A percentile compares a stretch with the other conserved stretches of the same genome.
phyloP scores from a whole-genome alignment of 2,329 filamentous ascomycete genomes.

The Beauveria rudraprayagi region DNA sequence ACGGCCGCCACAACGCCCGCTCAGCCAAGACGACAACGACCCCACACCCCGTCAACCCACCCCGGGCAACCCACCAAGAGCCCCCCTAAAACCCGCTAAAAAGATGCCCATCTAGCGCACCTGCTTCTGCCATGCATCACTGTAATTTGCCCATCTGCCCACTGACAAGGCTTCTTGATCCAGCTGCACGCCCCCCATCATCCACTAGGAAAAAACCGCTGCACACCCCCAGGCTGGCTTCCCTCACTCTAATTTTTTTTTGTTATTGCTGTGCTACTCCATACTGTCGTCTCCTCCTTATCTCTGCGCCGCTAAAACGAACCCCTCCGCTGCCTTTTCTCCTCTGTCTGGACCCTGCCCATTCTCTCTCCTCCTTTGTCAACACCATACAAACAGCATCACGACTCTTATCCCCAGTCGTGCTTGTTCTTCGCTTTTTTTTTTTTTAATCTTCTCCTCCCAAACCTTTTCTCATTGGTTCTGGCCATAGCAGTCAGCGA shows the following conservation, averaged over 20 bases:
- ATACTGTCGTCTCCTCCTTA: conserved; percentile 2
- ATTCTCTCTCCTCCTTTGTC: conserved; percentile 3
- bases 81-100: background rate
- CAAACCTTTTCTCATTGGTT: conserved; percentile 8
- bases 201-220: background rate
- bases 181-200: background rate
- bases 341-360: conserved; percentile 8
- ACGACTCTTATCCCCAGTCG: conserved; percentile 9
- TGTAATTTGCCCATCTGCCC: conserved; percentile 8
- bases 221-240: background rate
- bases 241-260: background rate
- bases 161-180: background rate
- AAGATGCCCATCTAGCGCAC: background rate
- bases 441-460: background rate
- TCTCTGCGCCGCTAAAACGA: conserved; percentile 8
- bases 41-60: background rate
- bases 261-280: conserved; percentile 1
- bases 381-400: conserved; percentile 8
- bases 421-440: background rate
- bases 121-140: conserved; percentile 4
- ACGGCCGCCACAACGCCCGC: too few species aligned
- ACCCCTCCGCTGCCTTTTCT: conserved; percentile 8
- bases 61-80: background rate
- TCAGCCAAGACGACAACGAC: too few species aligned
- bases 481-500: conserved; percentile 7